phyloP scores from a whole-genome alignment of 2,329 filamentous ascomycete species.

The Monilinia fructicola region DNA sequence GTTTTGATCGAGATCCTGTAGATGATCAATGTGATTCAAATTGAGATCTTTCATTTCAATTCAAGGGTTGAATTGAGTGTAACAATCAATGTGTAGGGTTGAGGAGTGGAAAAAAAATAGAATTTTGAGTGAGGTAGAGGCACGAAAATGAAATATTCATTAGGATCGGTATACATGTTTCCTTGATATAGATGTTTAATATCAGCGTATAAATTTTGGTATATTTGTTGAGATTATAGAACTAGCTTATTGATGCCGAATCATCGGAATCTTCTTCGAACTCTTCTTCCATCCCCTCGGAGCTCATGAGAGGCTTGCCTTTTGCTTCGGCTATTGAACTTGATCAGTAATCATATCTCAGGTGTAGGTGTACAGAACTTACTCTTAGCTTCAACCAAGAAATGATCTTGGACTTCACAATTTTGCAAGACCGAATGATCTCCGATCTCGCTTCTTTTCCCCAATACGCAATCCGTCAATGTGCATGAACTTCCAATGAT shows the following conservation, averaged over 20 bases:
- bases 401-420: conserved; percentile 89
- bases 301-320: conserved; percentile 66
- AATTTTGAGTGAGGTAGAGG: too few species aligned
- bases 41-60: not conserved
- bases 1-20: not conserved
- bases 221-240: not conserved
- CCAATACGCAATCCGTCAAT: conserved; percentile 83
- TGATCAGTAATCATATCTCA: conserved; percentile 7
- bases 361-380: conserved; percentile 42
- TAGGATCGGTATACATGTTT: not conserved
- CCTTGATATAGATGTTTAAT: not conserved
- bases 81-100: too few species aligned
- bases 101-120: not conserved
- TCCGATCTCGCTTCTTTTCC: conserved; percentile 78
- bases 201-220: not conserved
- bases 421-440: conserved; percentile 78
- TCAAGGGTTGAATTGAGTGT: not conserved
- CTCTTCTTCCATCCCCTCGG: conserved; percentile 62
- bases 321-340: conserved; percentile 59
- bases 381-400: conserved; percentile 78
- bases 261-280: conserved; percentile 45
- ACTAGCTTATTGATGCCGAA: not conserved
- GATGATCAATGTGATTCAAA: not conserved
- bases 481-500: conserved; percentile 81
- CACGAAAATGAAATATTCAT: not conserved